A percentile compares a stretch with the other conserved stretches of the same genome.
phyloP scores from a whole-genome alignment of 352 stramenopile species.

The Phytophthora idaei region DNA sequence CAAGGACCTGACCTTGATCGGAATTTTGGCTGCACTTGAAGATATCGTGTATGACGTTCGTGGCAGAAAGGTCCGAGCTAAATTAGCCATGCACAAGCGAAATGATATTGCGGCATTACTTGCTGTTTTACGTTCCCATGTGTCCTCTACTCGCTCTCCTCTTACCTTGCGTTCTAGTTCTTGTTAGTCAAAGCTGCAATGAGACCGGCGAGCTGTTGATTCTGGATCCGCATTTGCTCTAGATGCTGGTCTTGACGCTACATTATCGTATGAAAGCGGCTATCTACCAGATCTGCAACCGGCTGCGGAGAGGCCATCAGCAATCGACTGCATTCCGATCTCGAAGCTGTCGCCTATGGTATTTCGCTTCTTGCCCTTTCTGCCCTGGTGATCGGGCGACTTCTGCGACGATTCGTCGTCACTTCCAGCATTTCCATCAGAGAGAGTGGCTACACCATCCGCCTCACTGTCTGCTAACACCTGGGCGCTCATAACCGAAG shows the following conservation, averaged over 20 bases:
- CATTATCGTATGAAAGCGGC: conserved; percentile 10
- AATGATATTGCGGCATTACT: conserved; percentile 18
- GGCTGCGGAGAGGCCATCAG: background rate
- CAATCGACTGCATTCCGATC: conserved; percentile 11
- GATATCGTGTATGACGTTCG: background rate
- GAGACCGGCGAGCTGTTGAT: conserved; percentile 4
- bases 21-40: background rate
- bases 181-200: background rate
- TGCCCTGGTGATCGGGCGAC: background rate
- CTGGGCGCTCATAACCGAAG: background rate
- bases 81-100: conserved; percentile 10
- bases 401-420: background rate
- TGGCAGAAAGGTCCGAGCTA: background rate
- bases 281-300: conserved; percentile 3
- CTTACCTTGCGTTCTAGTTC: background rate
- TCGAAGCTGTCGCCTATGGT: conserved; percentile 9
- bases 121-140: background rate
- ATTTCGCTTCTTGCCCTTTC: conserved; percentile 2
- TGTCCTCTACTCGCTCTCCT: background rate
- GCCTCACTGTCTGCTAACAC: conserved; percentile 8
- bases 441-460: background rate
- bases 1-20: no score
- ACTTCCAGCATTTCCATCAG: background rate
- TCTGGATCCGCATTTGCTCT: conserved; percentile 9
- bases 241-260: conserved; percentile 9